phyloP scores from a whole-genome alignment of 2,329 filamentous ascomycete genomes.

The Neofusicoccum sp. region DNA sequence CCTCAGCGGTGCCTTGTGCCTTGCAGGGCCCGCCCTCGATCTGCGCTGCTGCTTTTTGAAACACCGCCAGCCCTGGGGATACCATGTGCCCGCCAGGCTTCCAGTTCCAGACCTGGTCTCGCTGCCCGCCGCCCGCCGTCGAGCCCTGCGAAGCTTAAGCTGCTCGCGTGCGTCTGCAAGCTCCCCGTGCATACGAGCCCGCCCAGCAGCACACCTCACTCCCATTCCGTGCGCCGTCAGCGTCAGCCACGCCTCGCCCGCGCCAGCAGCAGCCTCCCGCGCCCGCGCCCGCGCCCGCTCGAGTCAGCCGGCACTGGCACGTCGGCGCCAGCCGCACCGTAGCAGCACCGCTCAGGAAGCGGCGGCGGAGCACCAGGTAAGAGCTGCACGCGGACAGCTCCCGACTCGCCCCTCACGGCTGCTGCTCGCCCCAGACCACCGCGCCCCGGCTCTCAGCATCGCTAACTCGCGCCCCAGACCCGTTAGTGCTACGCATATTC shows the following conservation, averaged over 20 bases:
- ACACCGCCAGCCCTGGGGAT: background rate
- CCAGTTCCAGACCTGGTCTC: too few relatives aligned
- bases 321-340: background rate
- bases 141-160: background rate
- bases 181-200: constrained; percentile 12
- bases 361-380: constrained; percentile 5
- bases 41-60: background rate
- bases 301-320: constrained; percentile 4
- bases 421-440: background rate
- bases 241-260: constrained; percentile 4
- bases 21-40: background rate
- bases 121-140: too few relatives aligned
- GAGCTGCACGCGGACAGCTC: constrained; percentile 1
- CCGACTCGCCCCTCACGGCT: constrained; percentile 1
- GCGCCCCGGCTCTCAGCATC: constrained; percentile 1
- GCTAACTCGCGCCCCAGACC: constrained; percentile 3
- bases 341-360: constrained; percentile 14
- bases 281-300: background rate
- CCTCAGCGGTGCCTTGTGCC: background rate
- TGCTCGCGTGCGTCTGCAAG: background rate
- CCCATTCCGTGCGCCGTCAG: background rate
- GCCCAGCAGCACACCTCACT: too few relatives aligned
- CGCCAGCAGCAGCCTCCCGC: background rate
- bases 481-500: constrained; percentile 16
- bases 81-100: constrained; percentile 2